A percentile compares a stretch with the other conserved stretches of the same genome.
Evolutionary conservation across 441 rosid species (phyloP).

Genomic region (Gossypium davidsonii): DNA sequence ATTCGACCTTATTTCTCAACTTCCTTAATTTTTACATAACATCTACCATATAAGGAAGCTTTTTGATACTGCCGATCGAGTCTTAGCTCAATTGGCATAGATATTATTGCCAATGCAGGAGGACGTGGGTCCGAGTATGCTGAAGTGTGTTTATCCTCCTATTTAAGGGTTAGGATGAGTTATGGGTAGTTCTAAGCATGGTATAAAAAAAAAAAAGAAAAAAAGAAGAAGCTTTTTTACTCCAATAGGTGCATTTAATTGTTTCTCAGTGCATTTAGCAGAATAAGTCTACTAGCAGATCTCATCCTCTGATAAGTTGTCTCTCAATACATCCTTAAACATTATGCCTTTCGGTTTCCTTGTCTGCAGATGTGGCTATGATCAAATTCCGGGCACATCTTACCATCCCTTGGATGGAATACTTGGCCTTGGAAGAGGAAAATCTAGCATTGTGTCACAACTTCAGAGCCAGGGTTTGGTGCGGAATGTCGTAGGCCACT

Average conservation of each 20-base stretch:
- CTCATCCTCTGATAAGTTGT: neutral
- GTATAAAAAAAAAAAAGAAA: too few relatives aligned
- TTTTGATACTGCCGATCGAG: too few relatives aligned
- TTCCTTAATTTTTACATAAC: neutral
- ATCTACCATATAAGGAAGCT: neutral
- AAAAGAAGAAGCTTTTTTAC: neutral
- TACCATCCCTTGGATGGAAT: conserved; percentile 41
- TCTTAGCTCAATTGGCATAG: too few relatives aligned
- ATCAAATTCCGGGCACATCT: conserved; percentile 52
- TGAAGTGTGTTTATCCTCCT: too few relatives aligned
- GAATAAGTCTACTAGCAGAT: neutral
- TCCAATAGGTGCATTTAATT: neutral
- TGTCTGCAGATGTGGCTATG: conserved; percentile 72
- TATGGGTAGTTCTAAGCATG: too few relatives aligned
- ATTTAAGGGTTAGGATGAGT: too few relatives aligned
- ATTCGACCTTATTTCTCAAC: neutral
- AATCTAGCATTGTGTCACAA: conserved; percentile 69
- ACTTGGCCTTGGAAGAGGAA: conserved; percentile 89
- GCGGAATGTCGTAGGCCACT: conserved; percentile 74
- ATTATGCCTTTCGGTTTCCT: neutral
- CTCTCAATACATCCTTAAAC: neutral
- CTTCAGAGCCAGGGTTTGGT: conserved; percentile 62
- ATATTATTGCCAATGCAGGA: too few relatives aligned
- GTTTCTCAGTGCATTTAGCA: neutral
- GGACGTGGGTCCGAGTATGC: too few relatives aligned